Percentiles rank a stretch among this genome's conserved stretches.
Conservation (phyloP, 306 rosid species). For the Trichosanthes cucumerina region DNA sequence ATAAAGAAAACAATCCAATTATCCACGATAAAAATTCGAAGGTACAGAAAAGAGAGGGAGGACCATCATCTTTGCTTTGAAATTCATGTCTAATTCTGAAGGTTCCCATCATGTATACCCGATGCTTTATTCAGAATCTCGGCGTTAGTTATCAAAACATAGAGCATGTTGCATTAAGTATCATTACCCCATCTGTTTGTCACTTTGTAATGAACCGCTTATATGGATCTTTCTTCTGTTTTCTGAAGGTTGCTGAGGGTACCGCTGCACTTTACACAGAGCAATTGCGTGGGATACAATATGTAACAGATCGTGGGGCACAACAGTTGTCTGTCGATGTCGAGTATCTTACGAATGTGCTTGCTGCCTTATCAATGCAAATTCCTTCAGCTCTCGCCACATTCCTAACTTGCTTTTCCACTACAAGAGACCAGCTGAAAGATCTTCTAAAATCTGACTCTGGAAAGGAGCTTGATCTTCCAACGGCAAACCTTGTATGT, state of each 20-base stretch:
- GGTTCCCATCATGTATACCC: not conserved
- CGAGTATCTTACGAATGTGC: conserved; percentile 87
- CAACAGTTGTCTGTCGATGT: conserved; percentile 87
- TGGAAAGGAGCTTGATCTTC: conserved; percentile 64
- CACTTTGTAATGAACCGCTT: not conserved
- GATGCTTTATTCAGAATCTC: not conserved
- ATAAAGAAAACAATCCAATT: not conserved
- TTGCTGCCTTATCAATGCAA: conserved; percentile 87
- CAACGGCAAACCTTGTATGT: conserved; percentile 82
- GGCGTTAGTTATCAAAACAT: not conserved
- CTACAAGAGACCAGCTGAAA: conserved; percentile 65
- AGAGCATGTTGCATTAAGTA: not conserved
- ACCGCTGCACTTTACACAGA: conserved; percentile 88
- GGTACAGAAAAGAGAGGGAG: not conserved
- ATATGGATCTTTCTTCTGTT: not conserved
- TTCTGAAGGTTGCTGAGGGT: conserved; percentile 88
- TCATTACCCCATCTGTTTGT: not conserved
- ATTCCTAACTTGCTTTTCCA: conserved; percentile 68
- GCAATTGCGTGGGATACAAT: conserved; percentile 77
- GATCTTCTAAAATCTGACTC: conserved; percentile 62
- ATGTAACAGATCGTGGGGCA: conserved; percentile 82
- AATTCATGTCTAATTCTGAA: no score
- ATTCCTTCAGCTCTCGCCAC: conserved; percentile 67
- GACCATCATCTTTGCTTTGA: not conserved
- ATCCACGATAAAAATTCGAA: not conserved